Evolutionary conservation across 1,284 basidiomycete genomes (phyloP).

Genomic region (Cryptococcus sp.): DNA sequence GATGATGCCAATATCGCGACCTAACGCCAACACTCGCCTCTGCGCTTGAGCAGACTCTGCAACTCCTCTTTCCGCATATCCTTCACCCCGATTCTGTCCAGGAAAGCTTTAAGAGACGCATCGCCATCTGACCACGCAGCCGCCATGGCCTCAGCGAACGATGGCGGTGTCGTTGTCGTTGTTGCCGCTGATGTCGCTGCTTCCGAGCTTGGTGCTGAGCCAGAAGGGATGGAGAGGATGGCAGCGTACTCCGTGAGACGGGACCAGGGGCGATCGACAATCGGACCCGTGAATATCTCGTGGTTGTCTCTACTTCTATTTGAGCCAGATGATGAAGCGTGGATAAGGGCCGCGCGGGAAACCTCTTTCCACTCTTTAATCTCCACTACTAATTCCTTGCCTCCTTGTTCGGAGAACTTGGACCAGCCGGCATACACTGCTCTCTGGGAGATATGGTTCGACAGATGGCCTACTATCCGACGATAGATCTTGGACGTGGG

Average conservation of each 20-base stretch:
- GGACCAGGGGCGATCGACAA: constrained; percentile 64
- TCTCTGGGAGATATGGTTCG: constrained; percentile 76
- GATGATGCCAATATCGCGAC: background rate
- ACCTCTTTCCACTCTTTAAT: constrained; percentile 77
- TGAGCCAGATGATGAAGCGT: constrained; percentile 34
- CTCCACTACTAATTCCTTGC: constrained; percentile 64
- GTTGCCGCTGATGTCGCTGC: too few relatives aligned
- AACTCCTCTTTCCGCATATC: constrained; percentile 32
- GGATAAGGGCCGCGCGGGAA: constrained; percentile 43
- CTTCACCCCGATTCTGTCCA: constrained; percentile 53
- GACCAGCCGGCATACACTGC: constrained; percentile 73
- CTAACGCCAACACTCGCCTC: constrained; percentile 48
- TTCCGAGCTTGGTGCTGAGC: constrained; percentile 47
- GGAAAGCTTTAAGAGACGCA: constrained; percentile 63
- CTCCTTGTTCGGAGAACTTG: constrained; percentile 61
- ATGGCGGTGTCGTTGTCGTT: constrained; percentile 56
- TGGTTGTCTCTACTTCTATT: constrained; percentile 14
- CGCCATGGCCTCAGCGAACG: constrained; percentile 77
- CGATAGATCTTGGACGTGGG: constrained; percentile 67
- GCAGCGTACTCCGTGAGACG: constrained; percentile 67
- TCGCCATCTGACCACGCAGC: constrained; percentile 72
- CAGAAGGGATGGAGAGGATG: constrained; percentile 59
- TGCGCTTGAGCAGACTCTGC: constrained; percentile 43
- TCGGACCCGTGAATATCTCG: constrained; percentile 45
- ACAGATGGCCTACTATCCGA: constrained; percentile 64